Percentiles rank a stretch among this genome's conserved stretches.
Evolutionary conservation across 1,139 yeast species (phyloP).

Genomic region (Saccharomyces pastorianus): DNA sequence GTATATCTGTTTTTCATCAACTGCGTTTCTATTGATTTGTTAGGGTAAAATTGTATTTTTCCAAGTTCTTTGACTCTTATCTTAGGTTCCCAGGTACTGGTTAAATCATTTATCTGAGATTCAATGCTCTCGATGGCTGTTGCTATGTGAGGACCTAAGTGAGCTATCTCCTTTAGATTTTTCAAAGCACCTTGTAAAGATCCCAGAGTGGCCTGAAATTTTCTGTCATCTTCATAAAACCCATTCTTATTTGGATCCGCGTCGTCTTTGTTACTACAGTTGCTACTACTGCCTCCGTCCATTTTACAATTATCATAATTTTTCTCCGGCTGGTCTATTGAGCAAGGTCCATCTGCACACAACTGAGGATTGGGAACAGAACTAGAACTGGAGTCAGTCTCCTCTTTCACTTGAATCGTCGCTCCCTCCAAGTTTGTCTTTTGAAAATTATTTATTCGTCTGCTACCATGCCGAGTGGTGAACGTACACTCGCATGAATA

Average conservation of each 20-base stretch:
- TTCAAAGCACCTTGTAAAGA: neutral
- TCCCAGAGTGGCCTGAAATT: neutral
- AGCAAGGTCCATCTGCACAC: neutral
- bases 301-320: neutral
- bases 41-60: constrained; percentile 3
- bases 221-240: neutral
- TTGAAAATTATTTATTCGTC: neutral
- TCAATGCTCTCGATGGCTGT: constrained; percentile 13
- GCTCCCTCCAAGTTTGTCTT: neutral
- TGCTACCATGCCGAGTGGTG: constrained; percentile 1
- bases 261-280: neutral
- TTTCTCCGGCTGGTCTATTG: neutral
- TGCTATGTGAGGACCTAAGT: constrained; percentile 8
- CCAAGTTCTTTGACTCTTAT: constrained; percentile 10
- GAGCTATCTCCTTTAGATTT: neutral
- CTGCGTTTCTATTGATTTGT: constrained; percentile 23
- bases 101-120: constrained; percentile 13
- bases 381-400: too few relatives aligned
- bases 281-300: neutral
- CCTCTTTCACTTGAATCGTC: too few relatives aligned
- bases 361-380: too few relatives aligned
- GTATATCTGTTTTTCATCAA: constrained; percentile 24
- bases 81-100: constrained; percentile 18
- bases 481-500: constrained; percentile 26
- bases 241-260: neutral